Percentiles rank a stretch among this genome's conserved stretches.
Evolutionary conservation across 352 stramenopile genomes (phyloP).

Genomic region (Globisporangium paddicum): DNA sequence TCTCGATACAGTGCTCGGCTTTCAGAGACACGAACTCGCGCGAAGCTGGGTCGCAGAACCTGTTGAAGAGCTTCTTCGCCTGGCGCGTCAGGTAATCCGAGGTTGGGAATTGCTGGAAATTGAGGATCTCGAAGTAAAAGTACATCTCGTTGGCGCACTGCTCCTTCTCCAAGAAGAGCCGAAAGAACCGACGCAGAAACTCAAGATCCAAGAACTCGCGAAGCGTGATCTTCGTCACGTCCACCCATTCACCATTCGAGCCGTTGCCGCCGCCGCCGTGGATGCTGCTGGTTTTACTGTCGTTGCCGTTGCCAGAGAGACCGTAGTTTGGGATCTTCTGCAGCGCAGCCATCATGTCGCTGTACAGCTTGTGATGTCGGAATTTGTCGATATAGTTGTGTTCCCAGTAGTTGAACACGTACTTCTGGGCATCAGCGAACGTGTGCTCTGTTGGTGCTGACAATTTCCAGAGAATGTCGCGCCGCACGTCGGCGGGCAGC

Average conservation of each 20-base stretch:
- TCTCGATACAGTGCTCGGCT: constrained; percentile 21
- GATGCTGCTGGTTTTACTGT: constrained; percentile 10
- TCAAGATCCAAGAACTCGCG: constrained; percentile 62
- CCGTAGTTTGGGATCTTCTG: constrained; percentile 16
- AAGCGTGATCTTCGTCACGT: constrained; percentile 44
- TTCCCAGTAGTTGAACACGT: constrained; percentile 56
- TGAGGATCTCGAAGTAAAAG: constrained; percentile 72
- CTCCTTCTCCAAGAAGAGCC: constrained; percentile 67
- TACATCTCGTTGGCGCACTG: constrained; percentile 65
- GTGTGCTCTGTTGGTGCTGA: constrained; percentile 49
- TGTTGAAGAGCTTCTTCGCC: constrained; percentile 58
- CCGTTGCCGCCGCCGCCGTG: constrained; percentile 3
- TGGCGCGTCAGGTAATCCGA: constrained; percentile 66
- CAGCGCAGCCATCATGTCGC: constrained; percentile 34
- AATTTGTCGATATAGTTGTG: constrained; percentile 41
- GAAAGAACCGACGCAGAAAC: constrained; percentile 51
- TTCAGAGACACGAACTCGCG: constrained; percentile 51
- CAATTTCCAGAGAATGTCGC: constrained; percentile 63
- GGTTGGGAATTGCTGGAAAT: constrained; percentile 72
- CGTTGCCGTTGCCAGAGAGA: not conserved
- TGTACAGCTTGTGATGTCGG: constrained; percentile 24
- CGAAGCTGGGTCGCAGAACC: constrained; percentile 58
- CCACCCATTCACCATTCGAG: constrained; percentile 24
- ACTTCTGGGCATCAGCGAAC: constrained; percentile 52
- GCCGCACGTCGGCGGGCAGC: constrained; percentile 50